These are phyloP conservation scores for Aspergillus avenaceus DNA, from an alignment of 495 filamentous ascomycete genomes.

Conservation along the genomic window DNA sequence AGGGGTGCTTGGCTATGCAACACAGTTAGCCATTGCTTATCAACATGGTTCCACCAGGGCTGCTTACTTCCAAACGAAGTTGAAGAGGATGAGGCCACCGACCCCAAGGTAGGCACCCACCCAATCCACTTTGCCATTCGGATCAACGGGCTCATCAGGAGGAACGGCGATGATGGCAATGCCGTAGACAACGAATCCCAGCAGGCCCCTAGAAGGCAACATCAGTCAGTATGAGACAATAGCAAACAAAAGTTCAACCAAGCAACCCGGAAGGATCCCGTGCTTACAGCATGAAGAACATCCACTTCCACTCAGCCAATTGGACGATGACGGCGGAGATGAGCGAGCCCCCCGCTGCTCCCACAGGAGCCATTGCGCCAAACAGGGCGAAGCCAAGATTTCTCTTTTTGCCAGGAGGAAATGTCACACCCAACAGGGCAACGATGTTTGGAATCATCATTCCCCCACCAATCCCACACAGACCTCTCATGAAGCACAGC, in stretches of 20 bases:
- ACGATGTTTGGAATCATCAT: neutral
- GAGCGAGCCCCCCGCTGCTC: neutral
- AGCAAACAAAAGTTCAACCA: neutral
- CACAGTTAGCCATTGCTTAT: neutral
- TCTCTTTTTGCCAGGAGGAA: neutral
- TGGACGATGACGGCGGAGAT: neutral
- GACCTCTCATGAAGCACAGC: neutral
- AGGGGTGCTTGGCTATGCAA: neutral
- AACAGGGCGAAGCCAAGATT: neutral
- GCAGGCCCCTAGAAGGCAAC: neutral
- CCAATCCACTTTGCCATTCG: neutral
- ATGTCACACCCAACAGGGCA: neutral
- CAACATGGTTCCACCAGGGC: neutral
- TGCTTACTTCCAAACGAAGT: neutral
- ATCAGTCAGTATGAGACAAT: neutral
- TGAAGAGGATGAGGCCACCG: neutral
- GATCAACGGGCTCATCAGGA: neutral
- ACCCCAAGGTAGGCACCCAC: neutral
- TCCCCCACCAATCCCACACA: neutral
- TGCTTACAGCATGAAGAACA: neutral
- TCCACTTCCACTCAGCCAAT: neutral
- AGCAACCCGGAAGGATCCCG: neutral
- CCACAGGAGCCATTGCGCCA: neutral
- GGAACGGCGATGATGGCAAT: neutral
- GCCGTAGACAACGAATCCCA: neutral